Conservation (phyloP, 148 eudicot species). For the Rhododendron mucronatum region DNA sequence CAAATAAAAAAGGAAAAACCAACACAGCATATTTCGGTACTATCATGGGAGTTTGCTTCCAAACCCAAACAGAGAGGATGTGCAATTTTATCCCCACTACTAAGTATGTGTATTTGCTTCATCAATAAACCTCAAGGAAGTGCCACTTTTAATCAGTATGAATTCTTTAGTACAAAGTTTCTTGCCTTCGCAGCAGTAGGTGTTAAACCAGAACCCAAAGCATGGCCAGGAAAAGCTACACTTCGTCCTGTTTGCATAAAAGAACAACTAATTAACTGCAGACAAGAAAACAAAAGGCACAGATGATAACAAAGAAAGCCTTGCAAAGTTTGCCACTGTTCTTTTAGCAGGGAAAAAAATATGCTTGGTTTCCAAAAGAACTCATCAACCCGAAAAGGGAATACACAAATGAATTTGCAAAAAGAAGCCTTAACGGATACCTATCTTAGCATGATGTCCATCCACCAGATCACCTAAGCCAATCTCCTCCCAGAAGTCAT, state of each 20-base stretch:
- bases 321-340: neutral
- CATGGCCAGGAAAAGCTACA: slow-evolving; percentile 99
- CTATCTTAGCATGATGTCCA: slow-evolving; percentile 97
- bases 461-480: slow-evolving; percentile 95
- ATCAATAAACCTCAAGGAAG: slow-evolving; percentile 29
- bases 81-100: slow-evolving; percentile 2
- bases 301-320: neutral
- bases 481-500: slow-evolving; percentile 98
- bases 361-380: neutral
- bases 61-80: neutral
- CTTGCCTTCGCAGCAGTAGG: slow-evolving; percentile 95
- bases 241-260: slow-evolving; percentile 62
- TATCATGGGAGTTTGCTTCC: slow-evolving; percentile 9
- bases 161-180: slow-evolving; percentile 30
- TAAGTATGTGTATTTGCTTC: slow-evolving; percentile 16
- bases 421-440: slow-evolving; percentile 27
- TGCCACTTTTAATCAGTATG: slow-evolving; percentile 26
- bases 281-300: neutral
- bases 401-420: neutral
- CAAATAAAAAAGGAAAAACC: neutral
- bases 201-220: slow-evolving; percentile 91
- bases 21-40: neutral
- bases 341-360: neutral
- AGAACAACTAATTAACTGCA: slow-evolving; percentile 2
- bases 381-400: neutral